Base-by-base conservation (phyloP, 208 protist genomes). In the Trypanosoma melophagium region DNA sequence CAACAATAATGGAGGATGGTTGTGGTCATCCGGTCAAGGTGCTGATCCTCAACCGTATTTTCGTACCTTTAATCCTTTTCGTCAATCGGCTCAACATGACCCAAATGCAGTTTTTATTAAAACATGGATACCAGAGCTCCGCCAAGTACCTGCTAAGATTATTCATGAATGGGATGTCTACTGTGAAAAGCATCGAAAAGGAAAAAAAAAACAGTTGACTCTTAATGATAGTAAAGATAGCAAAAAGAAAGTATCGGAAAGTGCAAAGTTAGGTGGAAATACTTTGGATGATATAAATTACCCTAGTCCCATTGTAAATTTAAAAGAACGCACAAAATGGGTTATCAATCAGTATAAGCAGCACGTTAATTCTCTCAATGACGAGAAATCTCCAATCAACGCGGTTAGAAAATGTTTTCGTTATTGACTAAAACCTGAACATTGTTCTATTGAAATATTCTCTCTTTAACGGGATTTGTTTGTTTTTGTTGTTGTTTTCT, bases 1-100 rank as follows among this genome's bases (percentile, higher is more conserved):
- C 14, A 90, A 83, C 72, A 95, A 97, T 83, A 95, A 66, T 66
- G 89, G 82, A n/a, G 86, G 89, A 1, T 95, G 89, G 89, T 77
- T 87, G 19, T 91, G 89, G 84, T 86, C 77, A 13, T 80, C 86
- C 0, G 81, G 82, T 0, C 81, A 90, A 54, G 89, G 89, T 3
- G 87, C 86, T 3, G 89, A 95, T 66, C 65, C 86, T 40, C 84
- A 91, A 69, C 86, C 84, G 17, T 95, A 79, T 77, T 95, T 95
- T 58, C 89, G 86, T 44, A 87, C 77, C 21, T 91, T 95, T 73
- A 95, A 88, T 71, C 77, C 86, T 0, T 89, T 91, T 71, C 82
- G 77, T 38, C 89, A 93, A 56, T 83, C 84, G 0, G 65, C 71
- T 51, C 73, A 76, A 21, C 87, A 87, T 57, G 85, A 92, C 53